Evolutionary conservation across 768 basidiomycete genomes (phyloP).

Genomic region (Lactarius vividus): DNA sequence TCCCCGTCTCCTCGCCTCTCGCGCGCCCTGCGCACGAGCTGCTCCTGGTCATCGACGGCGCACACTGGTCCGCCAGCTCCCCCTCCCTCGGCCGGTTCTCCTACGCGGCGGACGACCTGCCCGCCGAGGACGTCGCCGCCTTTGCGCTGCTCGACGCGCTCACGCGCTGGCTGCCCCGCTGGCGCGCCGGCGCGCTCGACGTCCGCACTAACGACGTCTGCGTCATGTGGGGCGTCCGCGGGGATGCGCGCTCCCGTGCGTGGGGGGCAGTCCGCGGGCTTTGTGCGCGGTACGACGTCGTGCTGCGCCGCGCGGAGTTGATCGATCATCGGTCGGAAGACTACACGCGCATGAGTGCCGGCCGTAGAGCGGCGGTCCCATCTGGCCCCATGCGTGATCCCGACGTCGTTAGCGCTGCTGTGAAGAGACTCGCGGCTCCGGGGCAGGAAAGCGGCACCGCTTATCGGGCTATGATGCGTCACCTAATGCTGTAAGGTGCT

Average conservation of each 20-base stretch:
- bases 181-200: not conserved
- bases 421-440: not conserved
- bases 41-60: not conserved
- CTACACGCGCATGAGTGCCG: no score
- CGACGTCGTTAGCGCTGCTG: not conserved
- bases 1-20: not conserved
- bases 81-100: not conserved
- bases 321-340: not conserved
- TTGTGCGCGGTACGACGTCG: not conserved
- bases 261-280: not conserved
- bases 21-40: not conserved
- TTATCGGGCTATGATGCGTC: not conserved
- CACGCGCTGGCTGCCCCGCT: constrained; percentile 13
- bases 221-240: constrained; percentile 5
- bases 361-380: not conserved
- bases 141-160: constrained; percentile 15
- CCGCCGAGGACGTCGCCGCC: not conserved
- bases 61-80: not conserved
- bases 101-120: not conserved
- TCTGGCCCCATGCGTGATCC: not conserved
- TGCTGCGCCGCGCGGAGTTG: not conserved
- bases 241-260: not conserved
- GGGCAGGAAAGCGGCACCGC: no score
- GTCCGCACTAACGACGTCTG: constrained; percentile 8
- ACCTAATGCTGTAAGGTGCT: not conserved